These are phyloP conservation scores for Cladosporium sp. DNA, from an alignment of 2,329 filamentous ascomycete genomes.

Conservation along the genomic window DNA sequence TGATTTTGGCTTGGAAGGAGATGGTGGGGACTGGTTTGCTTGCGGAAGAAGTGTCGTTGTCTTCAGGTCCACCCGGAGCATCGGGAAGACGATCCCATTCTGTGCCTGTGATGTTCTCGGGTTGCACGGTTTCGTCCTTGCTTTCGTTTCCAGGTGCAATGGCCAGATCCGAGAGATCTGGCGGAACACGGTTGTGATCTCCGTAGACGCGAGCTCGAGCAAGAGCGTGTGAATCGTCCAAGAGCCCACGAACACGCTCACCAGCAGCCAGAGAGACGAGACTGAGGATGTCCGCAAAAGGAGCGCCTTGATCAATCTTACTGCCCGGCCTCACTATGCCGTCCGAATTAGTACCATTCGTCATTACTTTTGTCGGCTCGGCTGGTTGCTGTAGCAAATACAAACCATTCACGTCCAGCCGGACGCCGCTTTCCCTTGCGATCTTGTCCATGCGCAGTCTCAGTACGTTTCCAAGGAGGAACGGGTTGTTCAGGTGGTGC, in stretches of 20 bases:
- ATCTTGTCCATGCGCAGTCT: slow-evolving; percentile 60
- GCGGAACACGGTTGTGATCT: slow-evolving; percentile 76
- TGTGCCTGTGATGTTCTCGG: slow-evolving; percentile 38
- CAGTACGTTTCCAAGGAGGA: slow-evolving; percentile 65
- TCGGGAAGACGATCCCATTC: slow-evolving; percentile 34
- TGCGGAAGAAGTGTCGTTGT: slow-evolving; percentile 35
- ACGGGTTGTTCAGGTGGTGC: slow-evolving; percentile 72
- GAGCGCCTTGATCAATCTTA: slow-evolving; percentile 69
- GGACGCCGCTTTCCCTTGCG: slow-evolving; percentile 60
- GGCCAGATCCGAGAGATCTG: slow-evolving; percentile 69
- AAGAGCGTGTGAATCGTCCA: slow-evolving; percentile 75
- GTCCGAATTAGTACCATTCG: slow-evolving; percentile 33
- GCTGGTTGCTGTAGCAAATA: slow-evolving; percentile 39
- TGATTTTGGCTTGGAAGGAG: slow-evolving; percentile 47
- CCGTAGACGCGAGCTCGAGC: slow-evolving; percentile 72
- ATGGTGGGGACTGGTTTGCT: slow-evolving; percentile 45
- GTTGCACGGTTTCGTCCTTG: slow-evolving; percentile 37
- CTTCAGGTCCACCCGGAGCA: slow-evolving; percentile 27
- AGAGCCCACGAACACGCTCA: slow-evolving; percentile 71
- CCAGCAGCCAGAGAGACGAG: slow-evolving; percentile 81
- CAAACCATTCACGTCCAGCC: slow-evolving; percentile 60
- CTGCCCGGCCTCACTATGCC: slow-evolving; percentile 34
- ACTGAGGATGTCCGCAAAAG: slow-evolving; percentile 78
- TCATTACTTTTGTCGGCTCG: slow-evolving; percentile 29
- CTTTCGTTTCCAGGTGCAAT: slow-evolving; percentile 39